phyloP scores from a whole-genome alignment of 2,329 filamentous ascomycete genomes.

The Blumeriella jaapii region DNA sequence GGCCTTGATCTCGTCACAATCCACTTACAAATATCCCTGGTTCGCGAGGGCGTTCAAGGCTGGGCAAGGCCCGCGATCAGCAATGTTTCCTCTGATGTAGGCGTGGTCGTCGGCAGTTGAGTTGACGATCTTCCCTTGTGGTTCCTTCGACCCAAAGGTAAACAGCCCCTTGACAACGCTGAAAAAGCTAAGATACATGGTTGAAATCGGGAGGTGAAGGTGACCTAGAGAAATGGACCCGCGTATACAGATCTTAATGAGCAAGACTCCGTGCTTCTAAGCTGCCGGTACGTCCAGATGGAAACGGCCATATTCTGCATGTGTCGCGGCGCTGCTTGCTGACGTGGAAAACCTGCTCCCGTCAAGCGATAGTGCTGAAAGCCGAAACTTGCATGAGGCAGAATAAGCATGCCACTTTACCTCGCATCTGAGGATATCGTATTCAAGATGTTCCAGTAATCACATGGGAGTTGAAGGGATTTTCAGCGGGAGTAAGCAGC shows the following conservation, averaged over 20 bases:
- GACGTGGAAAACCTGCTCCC: not conserved
- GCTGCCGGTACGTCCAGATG: not conserved
- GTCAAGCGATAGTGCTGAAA: slow-evolving; percentile 1
- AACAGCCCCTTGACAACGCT: slow-evolving; percentile 7
- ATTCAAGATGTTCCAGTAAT: too few species aligned
- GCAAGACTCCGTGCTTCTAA: not conserved
- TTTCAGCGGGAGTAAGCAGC: too few species aligned
- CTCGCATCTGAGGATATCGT: too few species aligned
- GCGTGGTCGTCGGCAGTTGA: slow-evolving; percentile 2
- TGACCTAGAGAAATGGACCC: too few species aligned
- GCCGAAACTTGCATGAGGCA: slow-evolving; percentile 1
- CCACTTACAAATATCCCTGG: slow-evolving; percentile 11
- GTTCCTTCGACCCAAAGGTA: slow-evolving; percentile 2
- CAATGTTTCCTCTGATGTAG: slow-evolving; percentile 7
- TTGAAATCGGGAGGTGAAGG: too few species aligned
- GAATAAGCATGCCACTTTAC: not conserved
- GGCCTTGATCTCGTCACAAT: not conserved
- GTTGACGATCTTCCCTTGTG: not conserved
- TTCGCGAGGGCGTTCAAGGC: slow-evolving; percentile 12
- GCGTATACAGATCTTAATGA: not conserved
- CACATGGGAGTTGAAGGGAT: too few species aligned
- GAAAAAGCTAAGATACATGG: slow-evolving; percentile 6
- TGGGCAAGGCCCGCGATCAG: slow-evolving; percentile 11
- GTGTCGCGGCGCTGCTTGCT: not conserved
- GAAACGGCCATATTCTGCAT: not conserved